Percentiles rank a stretch among this genome's conserved stretches.
Conservation (phyloP, 305 asterid species). For the Solanum hybrid region DNA sequence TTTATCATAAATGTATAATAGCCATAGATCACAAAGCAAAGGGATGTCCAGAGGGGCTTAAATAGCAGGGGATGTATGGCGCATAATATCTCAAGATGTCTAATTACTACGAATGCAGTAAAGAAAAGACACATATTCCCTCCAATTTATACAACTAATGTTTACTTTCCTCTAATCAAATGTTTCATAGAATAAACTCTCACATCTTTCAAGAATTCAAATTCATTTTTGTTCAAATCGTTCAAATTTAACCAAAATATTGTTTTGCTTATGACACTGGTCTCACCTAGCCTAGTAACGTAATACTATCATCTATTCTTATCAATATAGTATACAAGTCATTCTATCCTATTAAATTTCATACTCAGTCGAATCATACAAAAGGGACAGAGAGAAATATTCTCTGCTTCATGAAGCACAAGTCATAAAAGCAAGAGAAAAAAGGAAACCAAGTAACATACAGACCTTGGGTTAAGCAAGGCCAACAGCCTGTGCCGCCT, state of each 20-base stretch:
- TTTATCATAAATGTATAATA: not conserved
- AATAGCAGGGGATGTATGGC: not conserved
- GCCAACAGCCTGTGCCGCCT: slow-evolving; percentile 58
- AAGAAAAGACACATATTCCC: not conserved
- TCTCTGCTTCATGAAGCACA: not conserved
- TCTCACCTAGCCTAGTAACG: not conserved
- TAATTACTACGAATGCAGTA: not conserved
- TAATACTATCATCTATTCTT: not conserved
- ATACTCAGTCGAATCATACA: not conserved
- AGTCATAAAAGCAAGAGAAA: not conserved
- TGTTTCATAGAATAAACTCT: not conserved
- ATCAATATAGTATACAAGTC: not conserved
- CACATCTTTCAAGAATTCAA: not conserved
- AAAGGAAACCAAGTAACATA: not conserved
- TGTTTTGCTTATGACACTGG: not conserved
- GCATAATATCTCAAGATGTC: not conserved
- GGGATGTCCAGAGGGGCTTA: not conserved
- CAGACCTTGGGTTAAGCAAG: slow-evolving; percentile 53
- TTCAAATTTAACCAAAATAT: not conserved
- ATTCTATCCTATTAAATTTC: not conserved
- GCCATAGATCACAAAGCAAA: not conserved
- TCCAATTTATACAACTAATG: not conserved
- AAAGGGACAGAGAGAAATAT: not conserved
- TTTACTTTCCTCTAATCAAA: not conserved
- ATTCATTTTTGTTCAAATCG: not conserved